phyloP scores from a whole-genome alignment of 257 asterid species.

The Gentiana macrophylla region DNA sequence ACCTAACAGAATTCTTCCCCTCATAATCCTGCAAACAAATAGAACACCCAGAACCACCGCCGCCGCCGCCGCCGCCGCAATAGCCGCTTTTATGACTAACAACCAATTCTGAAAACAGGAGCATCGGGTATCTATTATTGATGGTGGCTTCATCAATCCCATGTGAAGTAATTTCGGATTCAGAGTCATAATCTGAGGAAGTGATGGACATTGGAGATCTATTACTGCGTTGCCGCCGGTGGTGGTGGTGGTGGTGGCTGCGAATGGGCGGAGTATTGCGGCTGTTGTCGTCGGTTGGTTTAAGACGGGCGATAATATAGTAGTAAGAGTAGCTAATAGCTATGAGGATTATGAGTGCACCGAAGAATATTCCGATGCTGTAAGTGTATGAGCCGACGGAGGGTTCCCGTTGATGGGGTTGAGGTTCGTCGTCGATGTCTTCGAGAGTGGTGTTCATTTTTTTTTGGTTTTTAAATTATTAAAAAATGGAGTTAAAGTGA shows the following conservation, averaged over 20 bases:
- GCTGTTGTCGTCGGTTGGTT: no score
- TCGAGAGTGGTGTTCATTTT: neutral
- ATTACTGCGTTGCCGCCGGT: neutral
- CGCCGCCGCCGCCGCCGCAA: no score
- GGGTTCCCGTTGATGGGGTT: no score
- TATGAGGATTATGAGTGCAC: constrained; percentile 14
- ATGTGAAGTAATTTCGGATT: no score
- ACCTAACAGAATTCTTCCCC: constrained; percentile 8
- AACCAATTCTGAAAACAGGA: no score
- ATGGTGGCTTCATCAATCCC: no score
- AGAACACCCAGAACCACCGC: constrained; percentile 11
- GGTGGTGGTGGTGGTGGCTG: neutral
- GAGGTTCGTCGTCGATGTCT: neutral
- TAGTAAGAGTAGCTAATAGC: constrained; percentile 26
- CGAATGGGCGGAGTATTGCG: neutral
- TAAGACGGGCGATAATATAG: constrained; percentile 6
- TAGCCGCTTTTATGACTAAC: no score
- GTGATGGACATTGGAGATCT: neutral
- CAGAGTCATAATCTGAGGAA: no score
- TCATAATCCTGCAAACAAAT: constrained; percentile 21
- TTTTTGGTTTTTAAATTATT: no score
- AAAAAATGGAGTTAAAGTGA: no score
- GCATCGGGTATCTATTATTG: no score
- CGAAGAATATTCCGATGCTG: constrained; percentile 27
- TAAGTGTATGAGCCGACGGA: constrained; percentile 18